phyloP scores from a whole-genome alignment of 2,329 filamentous ascomycete genomes.

The Coniella vitis region DNA sequence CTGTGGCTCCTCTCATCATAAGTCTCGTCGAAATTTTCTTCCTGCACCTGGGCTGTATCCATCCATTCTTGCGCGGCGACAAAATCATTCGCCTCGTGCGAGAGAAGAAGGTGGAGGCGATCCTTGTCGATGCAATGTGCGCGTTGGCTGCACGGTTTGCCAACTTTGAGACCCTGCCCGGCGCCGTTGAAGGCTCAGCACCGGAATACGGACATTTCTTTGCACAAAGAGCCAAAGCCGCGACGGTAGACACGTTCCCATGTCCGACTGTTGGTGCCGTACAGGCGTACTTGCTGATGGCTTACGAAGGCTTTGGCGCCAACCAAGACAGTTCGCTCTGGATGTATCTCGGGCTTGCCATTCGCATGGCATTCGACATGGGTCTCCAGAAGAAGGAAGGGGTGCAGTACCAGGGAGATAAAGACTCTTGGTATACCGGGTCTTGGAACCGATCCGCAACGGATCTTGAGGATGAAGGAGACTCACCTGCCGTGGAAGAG shows the following conservation, averaged over 20 bases:
- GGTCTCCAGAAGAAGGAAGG: conserved; percentile 78
- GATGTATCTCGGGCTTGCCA: conserved; percentile 89
- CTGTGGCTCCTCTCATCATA: conserved; percentile 68
- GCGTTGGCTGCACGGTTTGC: conserved; percentile 78
- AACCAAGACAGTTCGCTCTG: conserved; percentile 84
- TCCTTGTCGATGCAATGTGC: conserved; percentile 81
- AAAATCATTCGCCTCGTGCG: conserved; percentile 69
- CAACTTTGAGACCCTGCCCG: conserved; percentile 43
- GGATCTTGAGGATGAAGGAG: conserved; percentile 15
- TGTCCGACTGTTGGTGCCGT: conserved; percentile 79
- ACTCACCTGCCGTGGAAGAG: conserved; percentile 20
- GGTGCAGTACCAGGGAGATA: conserved; percentile 53
- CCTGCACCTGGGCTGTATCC: conserved; percentile 73
- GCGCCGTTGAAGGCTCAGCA: conserved; percentile 42
- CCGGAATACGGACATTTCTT: conserved; percentile 72
- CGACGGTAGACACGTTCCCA: conserved; percentile 74
- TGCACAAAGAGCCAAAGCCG: conserved; percentile 74
- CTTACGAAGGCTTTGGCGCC: conserved; percentile 83
- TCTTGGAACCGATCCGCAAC: conserved; percentile 32
- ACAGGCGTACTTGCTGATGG: conserved; percentile 75
- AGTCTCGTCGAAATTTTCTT: conserved; percentile 79
- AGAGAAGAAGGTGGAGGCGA: conserved; percentile 75
- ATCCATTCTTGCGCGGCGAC: conserved; percentile 69
- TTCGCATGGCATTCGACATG: conserved; percentile 74
- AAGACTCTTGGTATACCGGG: conserved; percentile 42